These are phyloP conservation scores for Mycogone perniciosa DNA, from an alignment of 2,329 filamentous ascomycete genomes.

Conservation along the genomic window DNA sequence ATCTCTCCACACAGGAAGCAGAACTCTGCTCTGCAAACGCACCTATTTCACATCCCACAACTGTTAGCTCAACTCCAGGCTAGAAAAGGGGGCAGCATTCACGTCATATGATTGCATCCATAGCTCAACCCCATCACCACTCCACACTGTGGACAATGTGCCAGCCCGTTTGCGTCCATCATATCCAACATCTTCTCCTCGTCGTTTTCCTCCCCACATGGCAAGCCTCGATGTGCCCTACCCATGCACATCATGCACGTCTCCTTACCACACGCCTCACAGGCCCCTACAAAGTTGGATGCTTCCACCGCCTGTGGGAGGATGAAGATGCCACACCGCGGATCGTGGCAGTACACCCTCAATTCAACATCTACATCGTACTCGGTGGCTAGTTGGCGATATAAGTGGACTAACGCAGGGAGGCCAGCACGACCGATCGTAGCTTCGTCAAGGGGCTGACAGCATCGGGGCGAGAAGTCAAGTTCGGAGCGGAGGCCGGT, in stretches of 20 bases:
- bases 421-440: conserved; percentile 10
- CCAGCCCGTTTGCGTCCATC: conserved; percentile 18
- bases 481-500: conserved; percentile 15
- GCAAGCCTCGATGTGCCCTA: conserved; percentile 11
- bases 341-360: conserved; percentile 20
- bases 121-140: conserved; percentile 16
- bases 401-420: conserved; percentile 17
- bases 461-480: conserved; percentile 21
- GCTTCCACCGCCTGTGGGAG: conserved; percentile 3
- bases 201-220: background rate
- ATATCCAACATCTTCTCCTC: conserved; percentile 20
- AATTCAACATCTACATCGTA: background rate
- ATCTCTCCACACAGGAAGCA: background rate
- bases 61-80: background rate
- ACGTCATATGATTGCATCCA: conserved; percentile 23
- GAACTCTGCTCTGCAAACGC: background rate
- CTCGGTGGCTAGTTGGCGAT: conserved; percentile 14
- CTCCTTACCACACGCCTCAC: conserved; percentile 8
- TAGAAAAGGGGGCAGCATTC: background rate
- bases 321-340: conserved; percentile 18
- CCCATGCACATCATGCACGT: conserved; percentile 15
- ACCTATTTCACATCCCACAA: background rate
- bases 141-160: conserved; percentile 20
- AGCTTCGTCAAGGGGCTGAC: conserved; percentile 13
- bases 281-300: conserved; percentile 4